Percentiles rank a stretch among this genome's conserved stretches.
These are phyloP conservation scores for Arthrobotrys conoides DNA, from an alignment of 2,329 filamentous ascomycete species.

Conservation along the genomic window DNA sequence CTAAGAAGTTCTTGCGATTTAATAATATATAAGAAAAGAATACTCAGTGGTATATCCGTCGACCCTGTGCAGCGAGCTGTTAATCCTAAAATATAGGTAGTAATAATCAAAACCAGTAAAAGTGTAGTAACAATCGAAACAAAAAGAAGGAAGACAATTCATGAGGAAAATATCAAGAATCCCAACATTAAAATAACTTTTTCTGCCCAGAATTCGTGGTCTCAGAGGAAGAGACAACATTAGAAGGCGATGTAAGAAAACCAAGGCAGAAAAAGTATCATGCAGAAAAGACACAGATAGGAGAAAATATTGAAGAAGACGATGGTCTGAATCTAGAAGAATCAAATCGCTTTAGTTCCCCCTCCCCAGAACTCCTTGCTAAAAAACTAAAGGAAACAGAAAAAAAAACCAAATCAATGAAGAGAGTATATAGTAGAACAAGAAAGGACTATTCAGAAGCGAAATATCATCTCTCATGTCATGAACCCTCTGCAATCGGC, in stretches of 20 bases:
- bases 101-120: too few species aligned
- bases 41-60: not conserved
- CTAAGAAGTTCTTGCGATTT: not conserved
- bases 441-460: too few species aligned
- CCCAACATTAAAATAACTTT: conserved; percentile 39
- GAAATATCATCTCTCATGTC: not conserved
- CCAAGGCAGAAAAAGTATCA: not conserved
- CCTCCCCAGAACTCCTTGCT: conserved; percentile 32
- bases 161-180: not conserved
- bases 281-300: not conserved
- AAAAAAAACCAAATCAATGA: conserved; percentile 15
- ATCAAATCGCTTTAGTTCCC: conserved; percentile 16
- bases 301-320: not conserved
- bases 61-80: not conserved
- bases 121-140: not conserved
- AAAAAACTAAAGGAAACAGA: not conserved
- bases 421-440: conserved; percentile 1
- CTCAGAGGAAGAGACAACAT: not conserved
- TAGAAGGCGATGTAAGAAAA: not conserved
- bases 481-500: conserved; percentile 1
- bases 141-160: not conserved
- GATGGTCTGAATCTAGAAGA: conserved; percentile 17
- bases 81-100: not conserved
- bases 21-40: not conserved
- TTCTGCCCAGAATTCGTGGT: conserved; percentile 9